phyloP scores from a whole-genome alignment of 2,329 filamentous ascomycete species.

The Dothistroma septosporum region DNA sequence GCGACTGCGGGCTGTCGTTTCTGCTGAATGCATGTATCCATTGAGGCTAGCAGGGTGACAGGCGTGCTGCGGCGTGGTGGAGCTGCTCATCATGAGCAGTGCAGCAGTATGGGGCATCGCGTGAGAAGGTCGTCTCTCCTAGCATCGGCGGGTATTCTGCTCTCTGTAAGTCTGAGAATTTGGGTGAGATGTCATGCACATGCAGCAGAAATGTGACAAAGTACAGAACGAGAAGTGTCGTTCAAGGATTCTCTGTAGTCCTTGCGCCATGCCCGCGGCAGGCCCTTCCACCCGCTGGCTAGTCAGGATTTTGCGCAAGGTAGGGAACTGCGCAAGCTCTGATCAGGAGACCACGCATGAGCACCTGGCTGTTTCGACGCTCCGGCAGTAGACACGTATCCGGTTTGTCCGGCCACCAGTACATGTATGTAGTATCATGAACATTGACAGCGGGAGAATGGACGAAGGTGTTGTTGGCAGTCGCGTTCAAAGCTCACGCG shows the following conservation, averaged over 20 bases:
- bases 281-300: slow-evolving; percentile 5
- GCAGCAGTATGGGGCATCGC: background rate
- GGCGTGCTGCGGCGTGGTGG: background rate
- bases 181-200: background rate
- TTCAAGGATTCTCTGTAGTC: background rate
- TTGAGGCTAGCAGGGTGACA: slow-evolving; percentile 2
- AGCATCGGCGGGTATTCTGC: background rate
- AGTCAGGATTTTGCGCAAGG: slow-evolving; percentile 4
- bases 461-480: background rate
- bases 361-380: slow-evolving; percentile 3
- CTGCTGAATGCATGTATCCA: background rate
- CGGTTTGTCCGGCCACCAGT: background rate
- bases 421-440: too few species aligned
- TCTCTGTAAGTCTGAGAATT: background rate
- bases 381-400: background rate
- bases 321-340: slow-evolving; percentile 7
- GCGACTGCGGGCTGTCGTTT: slow-evolving; percentile 1
- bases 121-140: background rate
- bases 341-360: slow-evolving; percentile 12
- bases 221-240: slow-evolving; percentile 7
- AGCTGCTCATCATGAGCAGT: slow-evolving; percentile 1
- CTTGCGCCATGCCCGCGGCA: slow-evolving; percentile 9
- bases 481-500: background rate
- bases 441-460: background rate
- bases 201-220: slow-evolving; percentile 7